phyloP scores from a whole-genome alignment of 768 basidiomycete species.

The Ephemerocybe angulata region DNA sequence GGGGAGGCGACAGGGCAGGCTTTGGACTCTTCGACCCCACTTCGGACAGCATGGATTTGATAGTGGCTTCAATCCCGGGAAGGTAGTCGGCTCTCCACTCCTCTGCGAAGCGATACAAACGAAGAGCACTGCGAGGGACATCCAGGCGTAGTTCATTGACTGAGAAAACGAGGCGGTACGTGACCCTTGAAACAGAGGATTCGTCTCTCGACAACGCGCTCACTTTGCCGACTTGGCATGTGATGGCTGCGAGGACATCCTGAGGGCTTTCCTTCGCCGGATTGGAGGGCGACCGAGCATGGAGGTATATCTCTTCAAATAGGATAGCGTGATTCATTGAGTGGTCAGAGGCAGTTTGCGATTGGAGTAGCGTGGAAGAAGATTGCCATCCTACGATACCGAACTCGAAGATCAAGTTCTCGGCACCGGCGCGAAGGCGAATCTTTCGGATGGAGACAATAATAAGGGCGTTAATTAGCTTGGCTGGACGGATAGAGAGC shows the following conservation, averaged over 20 bases:
- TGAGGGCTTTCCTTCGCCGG: conserved; percentile 38
- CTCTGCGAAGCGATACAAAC: conserved; percentile 72
- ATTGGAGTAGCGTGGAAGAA: conserved; percentile 32
- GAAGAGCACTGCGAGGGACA: conserved; percentile 78
- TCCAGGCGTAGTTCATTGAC: conserved; percentile 47
- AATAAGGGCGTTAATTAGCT: conserved; percentile 20
- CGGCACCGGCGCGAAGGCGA: conserved; percentile 62
- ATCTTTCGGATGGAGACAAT: conserved; percentile 42
- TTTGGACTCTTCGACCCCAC: conserved; percentile 40
- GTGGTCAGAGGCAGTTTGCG: conserved; percentile 26
- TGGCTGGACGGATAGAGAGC: conserved; percentile 11
- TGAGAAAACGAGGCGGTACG: conserved; percentile 32
- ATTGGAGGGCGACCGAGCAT: conserved; percentile 52
- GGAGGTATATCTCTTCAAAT: conserved; percentile 52
- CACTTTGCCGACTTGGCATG: conserved; percentile 42
- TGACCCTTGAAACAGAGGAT: conserved; percentile 29
- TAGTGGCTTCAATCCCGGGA: conserved; percentile 65
- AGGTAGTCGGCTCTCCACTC: conserved; percentile 82
- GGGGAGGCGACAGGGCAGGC: conserved; percentile 24
- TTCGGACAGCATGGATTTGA: conserved; percentile 64
- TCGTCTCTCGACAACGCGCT: conserved; percentile 31
- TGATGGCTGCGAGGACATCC: conserved; percentile 60
- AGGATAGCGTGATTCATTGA: conserved; percentile 47
- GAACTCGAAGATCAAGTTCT: conserved; percentile 65
- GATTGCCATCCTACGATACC: conserved; percentile 39